Base-by-base conservation (phyloP, 768 basidiomycete species). In the Trametes cingulata region DNA sequence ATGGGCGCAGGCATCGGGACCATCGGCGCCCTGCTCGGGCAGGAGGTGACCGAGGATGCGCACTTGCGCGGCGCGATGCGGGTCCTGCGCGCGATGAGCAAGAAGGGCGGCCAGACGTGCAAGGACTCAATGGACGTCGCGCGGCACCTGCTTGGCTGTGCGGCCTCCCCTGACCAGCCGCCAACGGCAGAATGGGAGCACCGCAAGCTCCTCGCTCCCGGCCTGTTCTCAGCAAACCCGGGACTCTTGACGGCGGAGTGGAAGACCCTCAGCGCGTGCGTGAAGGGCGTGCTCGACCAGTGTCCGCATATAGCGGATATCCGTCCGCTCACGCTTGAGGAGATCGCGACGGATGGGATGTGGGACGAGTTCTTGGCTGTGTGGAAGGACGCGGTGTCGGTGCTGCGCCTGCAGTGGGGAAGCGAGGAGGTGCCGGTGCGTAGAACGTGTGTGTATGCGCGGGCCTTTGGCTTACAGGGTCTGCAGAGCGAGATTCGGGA, bases 1-100 rank as follows among this genome's bases (percentile, higher is more conserved):
- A 80, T 84, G 75, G 73, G 85, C 12, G 80, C 83, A 2, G 88
- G 88, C 0, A 72, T 85, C 4, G 75, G 81, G 4, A 80, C 80
- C 14, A 74, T 89, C 6, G 85, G 78, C 0, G 85, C 80, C 1
- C 71, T 86, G 6, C 77, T 90, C 6, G 76, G 77, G 14, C 65
- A 55, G 15, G 66, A 58, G 13, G 25, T 49, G 0, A 56, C 63
- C 10, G 77, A 82, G 9, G 78, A 80, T 22, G 70, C 72, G 35
- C 63, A 68, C 33, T 68, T 87, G n/a, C 71, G 68, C 48, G 77
- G 79, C 10, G 78, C 79, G 0, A 65, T 90, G 24, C 71, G 73
- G 4, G 69, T 87, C 15, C 72, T 92, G 39, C 76, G 79, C 35
- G 56, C 58, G 14, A 91, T 91, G 88, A 72, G 83, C 45, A 72